Base-by-base conservation (phyloP, 2,329 filamentous ascomycete species). In the Coccinonectria pachysandricola region DNA sequence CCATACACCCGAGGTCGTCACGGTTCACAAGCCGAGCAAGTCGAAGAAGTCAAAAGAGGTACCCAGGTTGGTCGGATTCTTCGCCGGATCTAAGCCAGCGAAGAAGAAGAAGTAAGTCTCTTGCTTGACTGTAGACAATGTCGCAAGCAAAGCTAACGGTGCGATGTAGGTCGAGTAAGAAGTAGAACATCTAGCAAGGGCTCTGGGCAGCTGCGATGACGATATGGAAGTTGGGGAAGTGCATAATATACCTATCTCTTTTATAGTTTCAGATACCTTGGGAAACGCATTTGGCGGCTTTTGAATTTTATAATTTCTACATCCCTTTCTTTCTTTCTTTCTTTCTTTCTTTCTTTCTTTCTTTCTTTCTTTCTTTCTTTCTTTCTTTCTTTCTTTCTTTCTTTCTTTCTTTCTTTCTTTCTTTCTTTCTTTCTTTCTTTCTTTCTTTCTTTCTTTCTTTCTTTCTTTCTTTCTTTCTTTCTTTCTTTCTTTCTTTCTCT, bases 31-130 rank as follows among this genome's bases (percentile, higher is more conserved):
- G 28, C 29, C 33, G 12, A 34, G 28, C 21, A 47, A 47, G 29
- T 26, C 37, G 13, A 49, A 46, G 35, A 48, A 47, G 34, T 23
- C 31, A 12, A 24, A 32, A 8, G 28, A 34, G 11, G 28, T 35
- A 13, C 41, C 42, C 8, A 30, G 21, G 6, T 22, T 44, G 31
- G 31, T 37, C 24, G 40, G 36, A 10, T 50, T 50, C 24, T 36
- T 50, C 21, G 45, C 42, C 17, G 46, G 45, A 7, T 7, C 7
- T 23, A 50, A 48, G 21, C 45, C 48, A 12, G 23, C 32, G 11
- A 49, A 47, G 39, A 50, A 51, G 43, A 53, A 49, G 43, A n/a
- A n/a, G n/a, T 52, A 30, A 41, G 48, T 42, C 7, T 12, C 6
- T n/a, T n/a, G n/a, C n/a, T n/a, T n/a, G n/a, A n/a, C n/a, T n/a